phyloP scores from a whole-genome alignment of 257 asterid species.

The Parsonsia alboflavescens region DNA sequence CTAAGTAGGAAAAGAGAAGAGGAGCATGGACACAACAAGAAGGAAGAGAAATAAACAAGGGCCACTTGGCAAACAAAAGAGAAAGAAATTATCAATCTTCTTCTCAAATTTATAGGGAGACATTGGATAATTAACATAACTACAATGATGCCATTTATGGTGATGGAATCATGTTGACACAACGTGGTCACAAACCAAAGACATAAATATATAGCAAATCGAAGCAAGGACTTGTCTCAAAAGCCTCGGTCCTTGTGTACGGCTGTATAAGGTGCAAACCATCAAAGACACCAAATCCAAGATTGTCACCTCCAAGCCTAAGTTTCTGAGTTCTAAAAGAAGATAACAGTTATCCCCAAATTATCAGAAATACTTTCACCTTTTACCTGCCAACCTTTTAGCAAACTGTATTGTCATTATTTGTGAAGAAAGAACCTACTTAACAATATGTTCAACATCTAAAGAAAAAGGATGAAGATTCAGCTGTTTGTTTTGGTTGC shows the following conservation, averaged over 20 bases:
- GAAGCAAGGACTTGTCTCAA: not conserved
- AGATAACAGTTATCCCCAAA: not conserved
- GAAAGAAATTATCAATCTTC: not conserved
- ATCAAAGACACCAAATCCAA: not conserved
- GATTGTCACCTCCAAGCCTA: not conserved
- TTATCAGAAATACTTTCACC: not conserved
- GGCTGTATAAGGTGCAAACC: not conserved
- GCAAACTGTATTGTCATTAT: not conserved
- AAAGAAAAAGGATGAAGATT: not conserved
- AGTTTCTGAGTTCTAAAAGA: not conserved
- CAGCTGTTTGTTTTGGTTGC: not conserved
- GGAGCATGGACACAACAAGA: not conserved
- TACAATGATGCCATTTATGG: not conserved
- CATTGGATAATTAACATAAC: not conserved
- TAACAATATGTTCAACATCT: not conserved
- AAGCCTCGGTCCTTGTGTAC: not conserved
- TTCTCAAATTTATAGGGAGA: not conserved
- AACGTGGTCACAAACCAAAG: not conserved
- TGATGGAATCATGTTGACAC: not conserved
- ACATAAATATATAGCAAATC: not conserved
- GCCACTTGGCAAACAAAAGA: not conserved
- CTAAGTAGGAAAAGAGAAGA: not conserved
- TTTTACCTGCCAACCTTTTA: not conserved
- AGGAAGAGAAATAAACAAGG: not conserved
- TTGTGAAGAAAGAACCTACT: not conserved